Base-by-base conservation (phyloP, 1,284 basidiomycete genomes). In the Boletus sp. region DNA sequence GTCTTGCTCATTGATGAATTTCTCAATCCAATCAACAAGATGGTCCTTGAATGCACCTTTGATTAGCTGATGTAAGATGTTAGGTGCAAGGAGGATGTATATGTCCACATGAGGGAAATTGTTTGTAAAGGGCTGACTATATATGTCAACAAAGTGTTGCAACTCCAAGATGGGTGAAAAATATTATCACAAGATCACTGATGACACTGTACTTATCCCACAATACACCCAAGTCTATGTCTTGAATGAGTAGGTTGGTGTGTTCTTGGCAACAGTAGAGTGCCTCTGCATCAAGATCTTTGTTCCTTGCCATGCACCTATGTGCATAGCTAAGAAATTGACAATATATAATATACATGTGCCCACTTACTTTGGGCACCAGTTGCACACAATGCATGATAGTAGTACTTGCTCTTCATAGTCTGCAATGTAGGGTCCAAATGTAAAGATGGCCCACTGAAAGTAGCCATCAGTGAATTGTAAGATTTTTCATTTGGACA, bases 191-290 rank as follows among this genome's bases (percentile, higher is more conserved):
- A 6, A 55, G 37, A 9, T 55, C 37, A 2, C 36, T 12, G 3
- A 55, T 22, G 6, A 55, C 53, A 1, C 50, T 22, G n/a, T 53
- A 55, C 13, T 55, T 16, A 33, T 55, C 20, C 37, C 53, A 55
- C 1, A 55, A 35, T 15, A 55, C 1, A 4, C 41, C 35, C 1
- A 18, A 9, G 3, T 56, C 27, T 0, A 55, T 13, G 16, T 56
- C 41, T 18, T 56, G 27, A 1, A 16, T 9, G 0, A 56, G 36
- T 16, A 46, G 1, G 7, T 46, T 18, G 0, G 20, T 46, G 15
- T 56, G 55, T 12, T 56, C 36, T 20, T 41, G 11, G 27, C 11
- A 47, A 7, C 5, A 9, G n/a, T 55, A 39, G 4, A 55, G 42
- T 1, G 27, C 35, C 1, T 56, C 35, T 3, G 2, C 1, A 9